A percentile compares a stretch with the other conserved stretches of the same genome.
phyloP scores from a whole-genome alignment of 306 rosid genomes.

The Corylus heterophylla region DNA sequence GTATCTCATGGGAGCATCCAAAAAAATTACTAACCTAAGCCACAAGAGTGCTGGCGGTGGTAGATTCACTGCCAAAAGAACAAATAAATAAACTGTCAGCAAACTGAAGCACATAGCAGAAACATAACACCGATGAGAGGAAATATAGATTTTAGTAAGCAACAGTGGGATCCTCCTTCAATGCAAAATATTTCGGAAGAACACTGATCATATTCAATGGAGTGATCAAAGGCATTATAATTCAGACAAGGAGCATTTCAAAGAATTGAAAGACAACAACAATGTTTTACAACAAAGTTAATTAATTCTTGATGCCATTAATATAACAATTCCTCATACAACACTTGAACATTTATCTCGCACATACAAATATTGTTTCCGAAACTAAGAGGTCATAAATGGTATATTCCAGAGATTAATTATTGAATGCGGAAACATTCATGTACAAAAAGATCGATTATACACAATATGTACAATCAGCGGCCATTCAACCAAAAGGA shows the following conservation, averaged over 20 bases:
- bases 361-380: neutral
- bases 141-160: neutral
- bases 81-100: slow-evolving; percentile 8
- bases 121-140: neutral
- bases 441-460: neutral
- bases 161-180: neutral
- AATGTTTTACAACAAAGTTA: neutral
- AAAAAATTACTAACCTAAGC: slow-evolving; percentile 42
- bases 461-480: neutral
- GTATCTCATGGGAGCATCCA: slow-evolving; percentile 13
- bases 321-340: neutral
- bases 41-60: slow-evolving; percentile 78
- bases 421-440: neutral
- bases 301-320: neutral
- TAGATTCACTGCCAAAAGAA: slow-evolving; percentile 46
- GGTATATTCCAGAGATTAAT: neutral
- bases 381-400: neutral
- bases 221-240: neutral
- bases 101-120: neutral
- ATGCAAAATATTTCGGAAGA: neutral
- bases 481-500: neutral
- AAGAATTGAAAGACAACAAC: neutral
- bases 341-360: neutral
- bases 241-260: neutral
- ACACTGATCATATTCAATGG: neutral